phyloP scores from a whole-genome alignment of 1,139 yeast species.

The Yamadazyma membranifaciens region DNA sequence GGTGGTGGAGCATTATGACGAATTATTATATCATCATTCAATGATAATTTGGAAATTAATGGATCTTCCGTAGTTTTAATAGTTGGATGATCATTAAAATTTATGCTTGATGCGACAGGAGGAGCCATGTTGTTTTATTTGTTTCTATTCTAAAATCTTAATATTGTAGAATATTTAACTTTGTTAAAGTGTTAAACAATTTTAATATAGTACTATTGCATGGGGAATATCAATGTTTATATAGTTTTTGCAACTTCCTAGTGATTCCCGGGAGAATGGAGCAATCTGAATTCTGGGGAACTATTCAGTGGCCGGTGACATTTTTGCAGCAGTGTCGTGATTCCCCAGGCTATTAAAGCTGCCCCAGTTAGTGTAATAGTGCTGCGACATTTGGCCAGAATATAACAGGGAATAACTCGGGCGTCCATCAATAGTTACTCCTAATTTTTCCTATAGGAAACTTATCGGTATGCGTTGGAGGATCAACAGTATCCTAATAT shows the following conservation, averaged over 20 bases:
- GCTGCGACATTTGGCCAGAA: too few species aligned
- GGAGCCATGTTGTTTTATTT: constrained; percentile 34
- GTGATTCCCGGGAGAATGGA: constrained; percentile 6
- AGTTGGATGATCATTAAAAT: constrained; percentile 44
- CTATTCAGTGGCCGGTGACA: constrained; percentile 1
- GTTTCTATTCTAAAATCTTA: background rate
- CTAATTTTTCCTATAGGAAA: background rate
- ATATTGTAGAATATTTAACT: background rate
- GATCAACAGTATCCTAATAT: too few species aligned
- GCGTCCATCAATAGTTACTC: background rate
- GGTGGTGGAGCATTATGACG: constrained; percentile 95
- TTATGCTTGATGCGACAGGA: constrained; percentile 48
- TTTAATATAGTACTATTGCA: background rate
- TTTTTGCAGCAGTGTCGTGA: constrained; percentile 4
- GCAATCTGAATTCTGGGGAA: constrained; percentile 6
- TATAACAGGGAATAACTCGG: constrained; percentile 2
- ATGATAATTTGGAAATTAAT: constrained; percentile 41
- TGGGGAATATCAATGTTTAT: constrained; percentile 5
- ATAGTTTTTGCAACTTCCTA: constrained; percentile 8
- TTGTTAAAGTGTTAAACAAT: background rate
- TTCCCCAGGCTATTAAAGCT: too few species aligned
- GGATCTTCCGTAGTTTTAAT: constrained; percentile 45
- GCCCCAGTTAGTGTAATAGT: too few species aligned
- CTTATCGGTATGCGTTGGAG: too few species aligned
- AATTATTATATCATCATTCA: constrained; percentile 49